Percentiles rank a stretch among this genome's conserved stretches.
Evolutionary conservation across 306 rosid genomes (phyloP).

Genomic region (Vigna trinervia): DNA sequence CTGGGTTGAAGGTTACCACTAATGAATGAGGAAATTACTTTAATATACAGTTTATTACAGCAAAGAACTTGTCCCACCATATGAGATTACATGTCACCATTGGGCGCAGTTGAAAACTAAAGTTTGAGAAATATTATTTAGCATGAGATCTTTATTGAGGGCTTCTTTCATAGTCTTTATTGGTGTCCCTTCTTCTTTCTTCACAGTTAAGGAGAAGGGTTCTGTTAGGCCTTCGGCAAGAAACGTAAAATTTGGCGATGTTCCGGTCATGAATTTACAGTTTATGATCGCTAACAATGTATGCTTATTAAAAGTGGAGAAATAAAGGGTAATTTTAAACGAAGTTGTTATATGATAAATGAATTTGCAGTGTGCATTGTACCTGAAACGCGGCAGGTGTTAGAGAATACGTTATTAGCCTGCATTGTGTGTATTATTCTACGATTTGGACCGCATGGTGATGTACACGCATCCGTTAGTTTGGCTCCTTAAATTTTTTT

Average conservation of each 20-base stretch:
- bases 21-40: background rate
- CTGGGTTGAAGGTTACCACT: slow-evolving; percentile 20
- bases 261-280: background rate
- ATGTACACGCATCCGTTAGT: background rate
- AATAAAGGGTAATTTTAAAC: background rate
- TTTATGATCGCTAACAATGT: slow-evolving; percentile 1
- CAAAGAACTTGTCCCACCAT: background rate
- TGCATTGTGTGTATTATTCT: background rate
- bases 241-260: background rate
- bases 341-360: background rate
- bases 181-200: background rate
- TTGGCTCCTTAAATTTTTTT: background rate
- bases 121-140: background rate
- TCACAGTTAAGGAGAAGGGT: background rate
- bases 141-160: background rate
- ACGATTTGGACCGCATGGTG: background rate
- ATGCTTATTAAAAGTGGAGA: slow-evolving; percentile 5
- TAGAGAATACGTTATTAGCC: background rate
- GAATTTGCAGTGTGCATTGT: background rate
- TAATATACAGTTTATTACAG: background rate
- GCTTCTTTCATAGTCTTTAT: background rate
- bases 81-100: background rate
- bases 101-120: background rate
- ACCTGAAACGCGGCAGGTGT: background rate
- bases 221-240: background rate